Evolutionary conservation across 2,329 filamentous ascomycete genomes (phyloP).

Genomic region (Trichophyton verrucosum): DNA sequence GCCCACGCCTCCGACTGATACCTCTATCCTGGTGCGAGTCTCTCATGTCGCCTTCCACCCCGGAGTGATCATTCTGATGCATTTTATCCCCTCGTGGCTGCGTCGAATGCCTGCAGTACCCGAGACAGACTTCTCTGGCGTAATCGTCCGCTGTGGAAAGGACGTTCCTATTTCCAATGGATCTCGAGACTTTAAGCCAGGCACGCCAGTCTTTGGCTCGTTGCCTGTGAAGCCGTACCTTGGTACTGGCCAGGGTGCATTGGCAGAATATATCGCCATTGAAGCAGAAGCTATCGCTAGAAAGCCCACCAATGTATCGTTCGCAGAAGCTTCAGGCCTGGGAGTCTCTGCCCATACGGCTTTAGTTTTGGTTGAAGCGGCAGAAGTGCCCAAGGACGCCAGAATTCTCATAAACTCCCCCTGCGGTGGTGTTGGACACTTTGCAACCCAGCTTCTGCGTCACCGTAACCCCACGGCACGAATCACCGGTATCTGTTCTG

Average conservation of each 20-base stretch:
- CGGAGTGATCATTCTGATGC: conserved; percentile 9
- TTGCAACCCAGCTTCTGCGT: conserved; percentile 9
- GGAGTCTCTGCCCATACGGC: conserved; percentile 9
- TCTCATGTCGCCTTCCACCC: conserved; percentile 12
- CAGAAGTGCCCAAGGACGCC: conserved; percentile 2
- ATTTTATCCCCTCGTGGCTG: conserved; percentile 9
- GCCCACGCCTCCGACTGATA: conserved; percentile 7
- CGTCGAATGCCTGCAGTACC: conserved; percentile 9
- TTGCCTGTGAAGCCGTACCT: conserved; percentile 8
- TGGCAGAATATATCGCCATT: conserved; percentile 10
- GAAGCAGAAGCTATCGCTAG: conserved; percentile 6
- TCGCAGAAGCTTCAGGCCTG: conserved; percentile 6
- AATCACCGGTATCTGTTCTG: conserved; percentile 11
- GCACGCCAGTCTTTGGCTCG: conserved; percentile 10
- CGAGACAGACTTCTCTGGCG: conserved; percentile 12
- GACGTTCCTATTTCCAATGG: conserved; percentile 1
- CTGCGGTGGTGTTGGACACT: conserved; percentile 10
- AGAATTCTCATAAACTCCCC: conserved; percentile 11
- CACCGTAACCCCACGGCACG: conserved; percentile 5
- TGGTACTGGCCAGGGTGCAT: conserved; percentile 6
- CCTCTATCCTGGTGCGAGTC: conserved; percentile 11
- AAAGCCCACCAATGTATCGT: conserved; percentile 7
- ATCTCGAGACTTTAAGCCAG: conserved; percentile 4
- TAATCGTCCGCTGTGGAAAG: conserved; percentile 6
- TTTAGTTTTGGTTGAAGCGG: conserved; percentile 8